Conservation (phyloP, 2,329 filamentous ascomycete genomes). For the Madurella fahalii region DNA sequence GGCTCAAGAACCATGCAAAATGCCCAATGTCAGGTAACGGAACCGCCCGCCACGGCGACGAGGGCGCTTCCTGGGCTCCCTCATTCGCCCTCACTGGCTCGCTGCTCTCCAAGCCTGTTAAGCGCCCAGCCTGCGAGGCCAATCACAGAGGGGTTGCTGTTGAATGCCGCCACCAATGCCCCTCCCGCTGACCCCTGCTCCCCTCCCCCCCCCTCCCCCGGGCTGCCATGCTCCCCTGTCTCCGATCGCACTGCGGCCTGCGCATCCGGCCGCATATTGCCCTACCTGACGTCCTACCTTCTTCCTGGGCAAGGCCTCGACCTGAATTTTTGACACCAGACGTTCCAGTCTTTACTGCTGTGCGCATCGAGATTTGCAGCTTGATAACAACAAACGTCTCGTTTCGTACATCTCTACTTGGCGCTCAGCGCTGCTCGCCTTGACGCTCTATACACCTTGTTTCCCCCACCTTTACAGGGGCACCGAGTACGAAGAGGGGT, state of each 20-base stretch:
- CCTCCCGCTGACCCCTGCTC: constrained; percentile 9
- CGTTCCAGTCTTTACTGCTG: constrained; percentile 9
- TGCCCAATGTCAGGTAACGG: constrained; percentile 12
- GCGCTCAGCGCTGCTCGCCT: neutral
- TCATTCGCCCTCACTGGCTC: constrained; percentile 17
- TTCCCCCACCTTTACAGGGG: constrained; percentile 1
- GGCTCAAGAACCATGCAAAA: neutral
- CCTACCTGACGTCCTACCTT: constrained; percentile 14
- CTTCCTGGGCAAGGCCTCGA: neutral
- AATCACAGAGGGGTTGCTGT: constrained; percentile 23
- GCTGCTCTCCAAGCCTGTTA: constrained; percentile 16
- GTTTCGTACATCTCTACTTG: constrained; percentile 1
- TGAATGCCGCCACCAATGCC: constrained; percentile 15
- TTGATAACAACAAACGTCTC: neutral
- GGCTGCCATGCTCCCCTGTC: constrained; percentile 16
- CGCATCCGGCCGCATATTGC: constrained; percentile 31
- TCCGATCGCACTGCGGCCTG: constrained; percentile 23
- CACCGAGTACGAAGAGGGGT: constrained; percentile 16
- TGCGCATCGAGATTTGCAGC: neutral
- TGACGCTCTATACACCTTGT: constrained; percentile 1
- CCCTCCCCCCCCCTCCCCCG: too few species aligned
- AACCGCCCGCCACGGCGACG: constrained; percentile 15
- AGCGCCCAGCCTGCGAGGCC: constrained; percentile 24
- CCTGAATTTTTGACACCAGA: constrained; percentile 6
- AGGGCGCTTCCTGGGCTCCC: constrained; percentile 20